Conservation (phyloP, 352 stramenopile species). For the Phytopythium helicoides region DNA sequence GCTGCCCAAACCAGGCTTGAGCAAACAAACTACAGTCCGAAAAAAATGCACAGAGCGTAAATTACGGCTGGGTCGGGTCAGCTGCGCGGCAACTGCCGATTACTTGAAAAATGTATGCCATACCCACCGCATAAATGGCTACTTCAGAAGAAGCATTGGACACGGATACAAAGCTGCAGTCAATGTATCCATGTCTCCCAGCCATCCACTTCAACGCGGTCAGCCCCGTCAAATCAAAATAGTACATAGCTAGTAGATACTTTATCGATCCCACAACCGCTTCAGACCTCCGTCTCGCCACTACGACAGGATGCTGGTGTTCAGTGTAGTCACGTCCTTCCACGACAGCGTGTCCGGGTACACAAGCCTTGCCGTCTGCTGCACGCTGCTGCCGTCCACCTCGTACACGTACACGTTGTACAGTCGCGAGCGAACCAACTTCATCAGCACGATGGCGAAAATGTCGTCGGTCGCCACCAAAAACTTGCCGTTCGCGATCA, state of each 20-base stretch:
- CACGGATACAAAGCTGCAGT: too few relatives aligned
- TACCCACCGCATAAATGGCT: too few relatives aligned
- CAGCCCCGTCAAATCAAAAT: too few relatives aligned
- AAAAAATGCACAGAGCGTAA: background rate
- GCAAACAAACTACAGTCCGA: background rate
- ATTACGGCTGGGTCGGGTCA: background rate
- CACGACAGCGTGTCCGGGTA: conserved; percentile 37
- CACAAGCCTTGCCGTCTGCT: conserved; percentile 34
- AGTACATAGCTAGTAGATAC: too few relatives aligned
- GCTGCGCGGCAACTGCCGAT: too few relatives aligned
- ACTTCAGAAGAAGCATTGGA: too few relatives aligned
- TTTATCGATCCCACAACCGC: too few relatives aligned
- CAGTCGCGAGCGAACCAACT: conserved; percentile 24
- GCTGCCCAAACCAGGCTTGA: too few relatives aligned
- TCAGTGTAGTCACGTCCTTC: conserved; percentile 32
- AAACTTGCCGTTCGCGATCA: conserved; percentile 41
- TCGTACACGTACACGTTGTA: conserved; percentile 41
- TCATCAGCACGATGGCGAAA: conserved; percentile 30
- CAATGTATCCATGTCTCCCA: background rate
- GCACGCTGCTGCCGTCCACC: conserved; percentile 31
- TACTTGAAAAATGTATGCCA: too few relatives aligned
- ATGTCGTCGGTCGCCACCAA: conserved; percentile 38
- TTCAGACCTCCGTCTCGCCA: too few relatives aligned
- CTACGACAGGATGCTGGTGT: conserved; percentile 33
- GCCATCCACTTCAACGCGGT: background rate